Evolutionary conservation across 108 stramenopile species (phyloP).

Genomic region (Parmales sp.): DNA sequence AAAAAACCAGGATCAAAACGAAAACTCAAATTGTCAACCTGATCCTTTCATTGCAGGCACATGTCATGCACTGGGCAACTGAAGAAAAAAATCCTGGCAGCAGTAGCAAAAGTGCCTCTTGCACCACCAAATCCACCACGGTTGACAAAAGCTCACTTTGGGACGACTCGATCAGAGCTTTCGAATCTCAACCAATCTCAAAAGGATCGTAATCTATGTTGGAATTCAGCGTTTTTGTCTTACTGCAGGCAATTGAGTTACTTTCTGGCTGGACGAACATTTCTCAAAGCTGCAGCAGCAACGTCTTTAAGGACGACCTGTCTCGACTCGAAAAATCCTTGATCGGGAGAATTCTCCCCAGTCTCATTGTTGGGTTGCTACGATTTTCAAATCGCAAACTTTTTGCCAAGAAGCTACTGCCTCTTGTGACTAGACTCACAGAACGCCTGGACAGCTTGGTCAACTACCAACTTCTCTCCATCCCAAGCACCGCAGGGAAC

Average conservation of each 20-base stretch:
- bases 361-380: neutral
- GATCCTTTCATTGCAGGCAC: neutral
- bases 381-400: neutral
- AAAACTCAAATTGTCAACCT: neutral
- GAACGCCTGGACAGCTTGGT: neutral
- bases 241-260: neutral
- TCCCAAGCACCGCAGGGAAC: too few species aligned
- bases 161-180: too few species aligned
- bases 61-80: constrained; percentile 2
- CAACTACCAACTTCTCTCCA: too few species aligned
- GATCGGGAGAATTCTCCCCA: neutral
- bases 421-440: neutral
- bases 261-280: neutral
- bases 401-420: neutral
- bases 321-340: neutral
- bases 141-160: too few species aligned
- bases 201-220: neutral
- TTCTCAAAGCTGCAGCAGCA: neutral
- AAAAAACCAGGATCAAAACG: too few species aligned
- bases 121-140: too few species aligned
- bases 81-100: too few species aligned
- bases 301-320: neutral
- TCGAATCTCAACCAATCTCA: neutral
- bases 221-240: neutral
- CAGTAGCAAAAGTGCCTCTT: too few species aligned